A percentile compares a stretch with the other conserved stretches of the same genome.
Evolutionary conservation across 768 basidiomycete genomes (phyloP).

Genomic region (Lentinula guzmanii): DNA sequence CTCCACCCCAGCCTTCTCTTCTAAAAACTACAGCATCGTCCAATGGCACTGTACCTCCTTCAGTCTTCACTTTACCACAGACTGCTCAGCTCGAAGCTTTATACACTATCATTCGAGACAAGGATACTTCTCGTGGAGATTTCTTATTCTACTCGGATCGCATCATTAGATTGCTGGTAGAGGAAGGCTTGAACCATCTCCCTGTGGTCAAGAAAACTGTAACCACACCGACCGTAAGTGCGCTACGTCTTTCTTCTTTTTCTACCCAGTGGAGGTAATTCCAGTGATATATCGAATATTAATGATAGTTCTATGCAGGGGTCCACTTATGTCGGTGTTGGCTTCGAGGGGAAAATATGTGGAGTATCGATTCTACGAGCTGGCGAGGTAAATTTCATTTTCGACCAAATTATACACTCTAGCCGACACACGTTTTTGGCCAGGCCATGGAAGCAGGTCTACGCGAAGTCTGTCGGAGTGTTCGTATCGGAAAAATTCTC

Average conservation of each 20-base stretch:
- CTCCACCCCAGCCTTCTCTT: conserved; percentile 4
- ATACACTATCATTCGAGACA: conserved; percentile 91
- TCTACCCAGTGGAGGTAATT: not conserved
- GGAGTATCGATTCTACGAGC: conserved; percentile 93
- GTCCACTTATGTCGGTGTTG: conserved; percentile 80
- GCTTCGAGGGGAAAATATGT: conserved; percentile 95
- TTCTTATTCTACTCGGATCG: conserved; percentile 95
- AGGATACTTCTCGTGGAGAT: conserved; percentile 83
- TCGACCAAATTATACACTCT: not conserved
- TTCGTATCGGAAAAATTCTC: conserved; percentile 95
- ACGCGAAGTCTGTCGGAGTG: conserved; percentile 90
- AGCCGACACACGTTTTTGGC: not conserved
- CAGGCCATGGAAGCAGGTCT: conserved; percentile 98
- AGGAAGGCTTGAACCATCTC: conserved; percentile 87
- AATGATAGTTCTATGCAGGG: conserved; percentile 42
- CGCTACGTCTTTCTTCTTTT: not conserved
- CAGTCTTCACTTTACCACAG: conserved; percentile 84
- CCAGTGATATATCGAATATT: not conserved
- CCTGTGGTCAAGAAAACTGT: conserved; percentile 66
- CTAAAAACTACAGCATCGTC: conserved; percentile 7
- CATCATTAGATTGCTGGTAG: conserved; percentile 79
- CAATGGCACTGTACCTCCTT: conserved; percentile 48
- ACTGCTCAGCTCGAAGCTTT: conserved; percentile 93
- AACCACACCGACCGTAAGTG: conserved; percentile 73
- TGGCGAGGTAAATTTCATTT: conserved; percentile 60